phyloP scores from a whole-genome alignment of 306 rosid genomes.

The Rosa rugosa region DNA sequence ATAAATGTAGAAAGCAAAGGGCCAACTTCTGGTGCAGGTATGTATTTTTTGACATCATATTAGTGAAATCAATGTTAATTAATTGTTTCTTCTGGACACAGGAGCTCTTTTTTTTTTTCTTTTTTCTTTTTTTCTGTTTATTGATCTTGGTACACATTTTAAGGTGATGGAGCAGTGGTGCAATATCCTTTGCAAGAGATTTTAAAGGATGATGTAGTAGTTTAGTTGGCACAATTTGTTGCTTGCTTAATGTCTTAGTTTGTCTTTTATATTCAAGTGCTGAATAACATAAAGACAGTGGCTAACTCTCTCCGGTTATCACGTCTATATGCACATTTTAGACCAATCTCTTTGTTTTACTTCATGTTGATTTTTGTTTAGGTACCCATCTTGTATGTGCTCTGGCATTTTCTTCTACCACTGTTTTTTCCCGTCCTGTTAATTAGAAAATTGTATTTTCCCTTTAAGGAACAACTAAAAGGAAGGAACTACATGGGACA shows the following conservation, averaged over 20 bases:
- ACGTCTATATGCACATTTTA: not conserved
- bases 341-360: not conserved
- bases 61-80: not conserved
- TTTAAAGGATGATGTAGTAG: too few relatives aligned
- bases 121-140: not conserved
- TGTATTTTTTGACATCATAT: not conserved
- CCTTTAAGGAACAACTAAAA: slow-evolving; percentile 76
- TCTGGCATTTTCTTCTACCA: slow-evolving; percentile 16
- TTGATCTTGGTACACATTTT: not conserved
- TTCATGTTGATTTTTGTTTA: slow-evolving; percentile 1
- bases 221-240: too few relatives aligned
- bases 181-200: not conserved
- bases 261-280: too few relatives aligned
- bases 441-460: slow-evolving; percentile 27
- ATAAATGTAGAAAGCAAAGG: slow-evolving; percentile 42
- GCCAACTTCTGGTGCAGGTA: slow-evolving; percentile 67
- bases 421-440: not conserved
- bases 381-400: slow-evolving; percentile 10
- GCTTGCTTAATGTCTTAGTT: too few relatives aligned
- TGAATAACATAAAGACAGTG: not conserved
- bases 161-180: not conserved
- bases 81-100: not conserved
- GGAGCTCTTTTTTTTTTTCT: not conserved
- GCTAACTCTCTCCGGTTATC: not conserved
- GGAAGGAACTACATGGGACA: slow-evolving; percentile 92